Base-by-base conservation (phyloP, 106 monocot species). In the Phalaenopsis aphrodite region DNA sequence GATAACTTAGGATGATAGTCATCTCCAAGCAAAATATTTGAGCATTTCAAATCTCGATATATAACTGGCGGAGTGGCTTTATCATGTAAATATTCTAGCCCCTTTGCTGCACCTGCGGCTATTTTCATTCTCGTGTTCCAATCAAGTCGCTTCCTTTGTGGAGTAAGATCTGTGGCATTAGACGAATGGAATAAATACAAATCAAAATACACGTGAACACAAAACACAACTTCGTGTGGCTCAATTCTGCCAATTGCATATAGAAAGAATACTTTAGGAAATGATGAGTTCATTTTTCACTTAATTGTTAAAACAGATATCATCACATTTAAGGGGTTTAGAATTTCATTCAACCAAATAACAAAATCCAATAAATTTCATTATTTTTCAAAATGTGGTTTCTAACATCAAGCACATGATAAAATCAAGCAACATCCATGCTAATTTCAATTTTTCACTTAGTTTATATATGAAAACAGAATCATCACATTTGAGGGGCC, bases 31-130 rank as follows among this genome's bases (percentile, higher is more conserved):
- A 74, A 74, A 74, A 74, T 74, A 43, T 74, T 74, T 1, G 74
- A 74, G 74, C 74, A 74, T n/a, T 74, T 74, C 74, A 74, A n/a
- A 74, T 74, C 74, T 8, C 74, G 74, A 74, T 74, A 74, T 74
- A 74, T 74, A n/a, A 74, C 74, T 18, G 74, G 74, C 5, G 74
- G 74, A 42, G 74, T 74, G 41, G 74, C 74, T 74, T 74, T 74
- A 74, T 74, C 74, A 45, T 74, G 74, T 10, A 74, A 45, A 45
- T 74, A 74, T 43, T 74, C 74, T 19, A 74, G 43, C 74, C 74
- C 74, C 43, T 74, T 74, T 1, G 74, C 74, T 5, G 74, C 74
- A 45, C 74, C 74, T 6, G 74, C 74, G 17, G 30, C 74, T 74
- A 74, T 42, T n/a, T 74, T 74, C 43, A 45, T 74, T 19, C 42